Evolutionary conservation across 345 rosid genomes (phyloP).

Genomic region (Linum tenue): DNA sequence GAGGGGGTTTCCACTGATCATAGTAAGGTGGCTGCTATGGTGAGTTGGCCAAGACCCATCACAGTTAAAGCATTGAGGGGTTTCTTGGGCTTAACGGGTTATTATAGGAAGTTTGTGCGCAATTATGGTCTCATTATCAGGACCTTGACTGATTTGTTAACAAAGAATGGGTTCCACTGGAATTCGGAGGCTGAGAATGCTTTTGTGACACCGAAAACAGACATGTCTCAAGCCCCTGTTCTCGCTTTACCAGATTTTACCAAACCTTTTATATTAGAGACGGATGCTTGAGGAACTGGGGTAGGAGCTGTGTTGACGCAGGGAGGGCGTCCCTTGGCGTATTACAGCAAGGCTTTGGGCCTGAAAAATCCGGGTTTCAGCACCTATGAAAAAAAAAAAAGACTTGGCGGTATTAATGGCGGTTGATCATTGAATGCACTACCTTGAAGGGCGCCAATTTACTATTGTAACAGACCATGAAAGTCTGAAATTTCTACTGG

Average conservation of each 20-base stretch:
- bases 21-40: not conserved
- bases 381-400: not conserved
- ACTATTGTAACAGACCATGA: not conserved
- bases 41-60: not conserved
- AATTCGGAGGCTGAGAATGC: not conserved
- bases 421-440: not conserved
- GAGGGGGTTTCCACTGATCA: not conserved
- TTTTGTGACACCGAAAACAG: not conserved
- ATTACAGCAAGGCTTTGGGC: not conserved
- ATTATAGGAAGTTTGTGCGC: not conserved
- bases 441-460: not conserved
- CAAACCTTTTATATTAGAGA: too few relatives aligned
- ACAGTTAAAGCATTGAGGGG: not conserved
- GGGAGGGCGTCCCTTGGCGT: not conserved
- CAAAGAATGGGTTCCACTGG: not conserved
- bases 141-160: not conserved
- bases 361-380: not conserved
- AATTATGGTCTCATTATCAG: not conserved
- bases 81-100: not conserved
- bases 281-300: too few relatives aligned
- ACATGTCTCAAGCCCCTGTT: not conserved
- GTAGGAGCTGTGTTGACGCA: not conserved
- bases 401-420: not conserved
- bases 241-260: too few relatives aligned
- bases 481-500: not conserved